Evolutionary conservation across 208 protist genomes (phyloP).

Genomic region (Vickermania spadyakhi): DNA sequence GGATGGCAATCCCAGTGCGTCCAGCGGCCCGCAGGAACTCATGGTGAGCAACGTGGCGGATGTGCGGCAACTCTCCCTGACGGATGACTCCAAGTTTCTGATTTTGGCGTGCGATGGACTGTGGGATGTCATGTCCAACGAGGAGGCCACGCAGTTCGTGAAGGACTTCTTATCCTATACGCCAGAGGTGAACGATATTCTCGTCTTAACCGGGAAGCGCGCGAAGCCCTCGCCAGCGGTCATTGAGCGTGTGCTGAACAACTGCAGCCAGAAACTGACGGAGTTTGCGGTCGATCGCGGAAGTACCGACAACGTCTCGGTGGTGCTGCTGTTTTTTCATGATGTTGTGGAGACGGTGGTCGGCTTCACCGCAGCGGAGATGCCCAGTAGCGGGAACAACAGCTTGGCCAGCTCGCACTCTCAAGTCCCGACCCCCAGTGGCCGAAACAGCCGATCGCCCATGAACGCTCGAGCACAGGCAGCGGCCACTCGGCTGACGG

Average conservation of each 20-base stretch:
- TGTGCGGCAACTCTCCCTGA: slow-evolving; percentile 61
- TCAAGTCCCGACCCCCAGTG: background rate
- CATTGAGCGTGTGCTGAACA: slow-evolving; percentile 43
- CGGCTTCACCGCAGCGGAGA: slow-evolving; percentile 28
- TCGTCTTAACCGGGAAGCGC: slow-evolving; percentile 19
- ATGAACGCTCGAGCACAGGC: too few species aligned
- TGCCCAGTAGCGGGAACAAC: background rate
- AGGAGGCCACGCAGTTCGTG: slow-evolving; percentile 72
- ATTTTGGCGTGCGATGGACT: slow-evolving; percentile 82
- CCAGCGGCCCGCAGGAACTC: slow-evolving; percentile 29
- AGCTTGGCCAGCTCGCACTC: background rate
- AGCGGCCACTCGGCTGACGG: too few species aligned
- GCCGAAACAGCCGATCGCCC: too few species aligned
- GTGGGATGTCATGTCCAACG: slow-evolving; percentile 84
- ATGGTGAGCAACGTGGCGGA: slow-evolving; percentile 79
- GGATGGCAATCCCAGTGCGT: background rate
- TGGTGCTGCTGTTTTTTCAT: slow-evolving; percentile 73
- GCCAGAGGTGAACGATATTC: slow-evolving; percentile 40
- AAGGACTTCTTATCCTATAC: slow-evolving; percentile 68
- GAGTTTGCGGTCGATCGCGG: slow-evolving; percentile 75
- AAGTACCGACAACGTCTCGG: slow-evolving; percentile 75
- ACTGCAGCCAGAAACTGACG: slow-evolving; percentile 70
- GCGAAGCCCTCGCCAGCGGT: slow-evolving; percentile 31
- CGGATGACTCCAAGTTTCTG: slow-evolving; percentile 60
- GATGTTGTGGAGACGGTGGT: slow-evolving; percentile 60